Base-by-base conservation (phyloP, 495 filamentous ascomycete species). In the Lophiotrema nucula region DNA sequence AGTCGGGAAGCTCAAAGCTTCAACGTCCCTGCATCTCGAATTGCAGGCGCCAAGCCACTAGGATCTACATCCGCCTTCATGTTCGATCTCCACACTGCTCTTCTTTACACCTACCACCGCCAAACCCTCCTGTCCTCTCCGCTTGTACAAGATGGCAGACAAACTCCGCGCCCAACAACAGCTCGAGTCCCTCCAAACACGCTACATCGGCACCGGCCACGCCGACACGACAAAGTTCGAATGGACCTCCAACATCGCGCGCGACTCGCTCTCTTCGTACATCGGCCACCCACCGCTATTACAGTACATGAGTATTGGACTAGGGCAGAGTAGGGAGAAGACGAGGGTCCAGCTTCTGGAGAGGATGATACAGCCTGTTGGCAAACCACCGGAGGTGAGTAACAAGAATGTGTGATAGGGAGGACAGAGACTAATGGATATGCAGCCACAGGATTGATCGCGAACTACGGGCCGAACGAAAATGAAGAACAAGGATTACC, bases 91-190 rank as follows among this genome's bases (percentile, higher is more conserved):
- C n/a, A n/a, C n/a, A n/a, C n/a, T n/a, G n/a, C n/a, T n/a, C n/a
- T n/a, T n/a, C n/a, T n/a, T n/a, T n/a, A 8, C 39, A 21, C 26
- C 24, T 19, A 26, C 45, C 44, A 26, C 15, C 33, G 5, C 18
- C 25, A 46, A 27, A 18, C 55, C 42, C 19, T n/a, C 27, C 6
- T 15, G n/a, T 23, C 45, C 24, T 39, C 39, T 43, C 39, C 10
- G 19, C 6, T 44, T n/a, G 4, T 33, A n/a, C 48, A 58, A 19
- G 27, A 69, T 66, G 93, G 93, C 93, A 66, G 93, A 98, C 81
- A 98, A 98, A 77, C 88, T 97, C 58, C 91, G 95, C 71, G 91
- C 91, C 13, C 87, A 92, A 55, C 95, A 97, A 73, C 93, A 97
- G 69, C 92, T 99, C 66, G 95, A 97, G 75, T 83, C 88, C 58